Conservation (phyloP, 2,329 filamentous ascomycete genomes). For the Phialocephala sp. region DNA sequence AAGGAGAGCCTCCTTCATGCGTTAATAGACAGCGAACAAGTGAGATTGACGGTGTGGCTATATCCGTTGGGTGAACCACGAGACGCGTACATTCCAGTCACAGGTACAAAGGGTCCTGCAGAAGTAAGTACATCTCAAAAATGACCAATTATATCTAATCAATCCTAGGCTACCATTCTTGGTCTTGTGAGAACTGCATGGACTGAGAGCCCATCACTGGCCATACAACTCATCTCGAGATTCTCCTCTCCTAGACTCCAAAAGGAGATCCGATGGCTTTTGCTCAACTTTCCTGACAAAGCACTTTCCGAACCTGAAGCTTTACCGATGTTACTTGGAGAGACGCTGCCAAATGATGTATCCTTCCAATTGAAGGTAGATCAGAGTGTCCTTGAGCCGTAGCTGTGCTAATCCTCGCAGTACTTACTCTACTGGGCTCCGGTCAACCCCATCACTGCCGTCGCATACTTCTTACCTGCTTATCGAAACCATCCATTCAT, state of each 20-base stretch:
- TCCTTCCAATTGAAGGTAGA: constrained; percentile 81
- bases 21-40: constrained; percentile 83
- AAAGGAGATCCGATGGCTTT: constrained; percentile 76
- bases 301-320: constrained; percentile 83
- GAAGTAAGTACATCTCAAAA: constrained; percentile 46
- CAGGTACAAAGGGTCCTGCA: constrained; percentile 47
- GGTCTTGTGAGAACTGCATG: constrained; percentile 81
- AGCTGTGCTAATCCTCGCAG: constrained; percentile 50
- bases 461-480: constrained; percentile 89
- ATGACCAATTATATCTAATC: constrained; percentile 43
- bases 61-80: constrained; percentile 74
- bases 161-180: constrained; percentile 47
- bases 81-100: constrained; percentile 47
- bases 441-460: constrained; percentile 89
- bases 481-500: constrained; percentile 93
- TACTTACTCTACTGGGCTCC: constrained; percentile 93
- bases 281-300: constrained; percentile 84
- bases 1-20: constrained; percentile 86
- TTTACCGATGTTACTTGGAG: constrained; percentile 80
- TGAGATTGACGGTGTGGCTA: constrained; percentile 86
- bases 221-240: constrained; percentile 81
- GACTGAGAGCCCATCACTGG: constrained; percentile 82
- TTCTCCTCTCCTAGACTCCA: constrained; percentile 78
- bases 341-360: constrained; percentile 77
- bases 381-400: background rate